Conservation (phyloP, 1,284 basidiomycete genomes). For the Papiliotrema laurentii region DNA sequence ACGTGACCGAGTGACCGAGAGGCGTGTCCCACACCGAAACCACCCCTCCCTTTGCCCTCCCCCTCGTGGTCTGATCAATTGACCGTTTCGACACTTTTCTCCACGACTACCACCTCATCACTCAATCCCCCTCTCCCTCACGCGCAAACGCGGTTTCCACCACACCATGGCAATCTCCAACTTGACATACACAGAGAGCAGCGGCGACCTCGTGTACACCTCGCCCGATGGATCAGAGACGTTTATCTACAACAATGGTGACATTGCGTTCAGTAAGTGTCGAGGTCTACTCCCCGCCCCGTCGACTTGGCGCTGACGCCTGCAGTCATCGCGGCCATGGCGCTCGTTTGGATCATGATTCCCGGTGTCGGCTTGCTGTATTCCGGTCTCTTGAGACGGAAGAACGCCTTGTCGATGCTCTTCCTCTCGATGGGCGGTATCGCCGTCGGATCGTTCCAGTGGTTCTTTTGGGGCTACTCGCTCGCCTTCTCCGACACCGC, state of each 20-base stretch:
- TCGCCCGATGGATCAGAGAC: conserved; percentile 37
- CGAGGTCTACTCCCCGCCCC: neutral
- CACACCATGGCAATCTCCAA: neutral
- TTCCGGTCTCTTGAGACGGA: conserved; percentile 72
- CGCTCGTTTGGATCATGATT: conserved; percentile 82
- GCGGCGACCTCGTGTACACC: conserved; percentile 44
- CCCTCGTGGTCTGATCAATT: no score
- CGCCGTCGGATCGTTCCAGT: conserved; percentile 60
- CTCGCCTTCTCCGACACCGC: conserved; percentile 48
- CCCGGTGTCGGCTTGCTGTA: conserved; percentile 78
- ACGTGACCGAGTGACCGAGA: no score
- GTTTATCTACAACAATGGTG: conserved; percentile 52
- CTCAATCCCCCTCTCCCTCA: neutral
- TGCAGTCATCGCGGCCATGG: conserved; percentile 56
- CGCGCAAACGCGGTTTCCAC: no score
- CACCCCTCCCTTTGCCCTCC: no score
- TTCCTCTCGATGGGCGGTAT: conserved; percentile 74
- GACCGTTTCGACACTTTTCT: no score
- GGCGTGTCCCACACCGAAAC: no score
- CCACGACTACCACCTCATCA: no score
- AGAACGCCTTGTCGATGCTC: conserved; percentile 91
- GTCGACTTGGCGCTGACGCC: neutral
- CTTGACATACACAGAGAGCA: conserved; percentile 29
- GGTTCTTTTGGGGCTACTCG: conserved; percentile 51
- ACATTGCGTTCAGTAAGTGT: conserved; percentile 53